Evolutionary conservation across 108 stramenopile genomes (phyloP), one percentile per base, ranked within the genome.

Genomic region (Bacterosira constricta): DNA sequence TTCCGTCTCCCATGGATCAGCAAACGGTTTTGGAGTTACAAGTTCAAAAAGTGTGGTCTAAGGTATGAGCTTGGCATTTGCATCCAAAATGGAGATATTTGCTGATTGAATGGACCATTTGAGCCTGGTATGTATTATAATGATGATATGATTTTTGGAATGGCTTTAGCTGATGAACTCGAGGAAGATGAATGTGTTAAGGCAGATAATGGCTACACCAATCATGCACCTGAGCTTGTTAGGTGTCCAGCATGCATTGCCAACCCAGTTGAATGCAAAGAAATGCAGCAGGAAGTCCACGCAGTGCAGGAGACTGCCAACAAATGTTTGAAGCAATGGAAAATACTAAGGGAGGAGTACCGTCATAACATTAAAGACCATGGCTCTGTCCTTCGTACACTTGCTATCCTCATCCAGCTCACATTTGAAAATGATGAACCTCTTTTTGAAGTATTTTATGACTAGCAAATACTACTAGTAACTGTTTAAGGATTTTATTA

Each of bases 301-400:
- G 23, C 39, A 11, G 29, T 58, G 12, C 79, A 80, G 15, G 79
- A 80, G 44, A 69, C 69, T 69, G 29, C 67, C 30, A 80, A 80
- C 52, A 65, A 44, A 42, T 42, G 52, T 8, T 72, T 80, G 31
- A 80, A 74, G 59, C 59, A n/a, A 60, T 60, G 29, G 59, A 21
- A 12, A 21, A 41, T 23, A 41, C 25, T 60, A 11, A 60, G 26
- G 12, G 1, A 60, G 20, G 59, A 41, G 2, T 60, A 41, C 9
- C 29, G 49, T 10, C 49, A 64, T 64, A 46, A 50, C 3, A 49
- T 64, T 25, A 17, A 0, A 20, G 49, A n/a, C 6, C 63, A 49
- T 49, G 13, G 20, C 1, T 2, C 47, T 50, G 45, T 50, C 13
- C 34, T 50, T 31, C n/a, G 18, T 49, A 46, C 63, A 3, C 32